Base-by-base conservation (phyloP, 2,329 filamentous ascomycete genomes). In the Colletotrichum cordylinicola region DNA sequence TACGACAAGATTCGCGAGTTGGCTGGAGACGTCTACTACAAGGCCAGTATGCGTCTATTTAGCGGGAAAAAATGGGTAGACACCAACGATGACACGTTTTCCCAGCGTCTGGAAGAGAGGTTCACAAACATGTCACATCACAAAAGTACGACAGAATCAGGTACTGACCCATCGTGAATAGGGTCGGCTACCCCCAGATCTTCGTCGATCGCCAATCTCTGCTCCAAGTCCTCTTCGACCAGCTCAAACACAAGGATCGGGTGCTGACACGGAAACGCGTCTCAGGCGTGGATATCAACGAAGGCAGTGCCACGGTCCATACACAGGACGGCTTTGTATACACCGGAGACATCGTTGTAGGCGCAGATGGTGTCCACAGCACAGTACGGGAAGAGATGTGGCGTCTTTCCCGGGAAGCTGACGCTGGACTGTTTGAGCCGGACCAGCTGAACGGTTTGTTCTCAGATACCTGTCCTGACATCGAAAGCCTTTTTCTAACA, bases 291-390 rank as follows among this genome's bases (percentile, higher is more conserved):
- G 74, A 79, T 12, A 10, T 67, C 2, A 33, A 29, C 0, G 60
- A 72, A 6, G 61, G 67, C 72, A 3, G 33, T n/a, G 78, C 85
- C 12, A 74, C 75, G 0, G 84, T 86, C 0, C 76, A 33, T 1
- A 84, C 82, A 1, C 61, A 74, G 4, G 81, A 84, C 21, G 85
- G 85, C 9, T 58, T 72, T 8, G 48, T 67, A 0, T 82, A 82
- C 60, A 48, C 72, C 2, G 85, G 84, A 0, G 80, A 82, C 27
- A 78, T 85, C 85, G 39, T 75, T 85, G 78, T 87, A 0, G 85
- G 86, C 0, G 82, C 83, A 2, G 86, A 87, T 48, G 86, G 86
- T 1, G 80, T 87, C 16, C 81, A 85, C 70, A 87, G 86, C 76
- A 77, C 67, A 0, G 79, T 85, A 1, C 78, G 86, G 4, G 55